phyloP scores from a whole-genome alignment of 2,329 filamentous ascomycete species.

The Aspergillus eucalypticola region DNA sequence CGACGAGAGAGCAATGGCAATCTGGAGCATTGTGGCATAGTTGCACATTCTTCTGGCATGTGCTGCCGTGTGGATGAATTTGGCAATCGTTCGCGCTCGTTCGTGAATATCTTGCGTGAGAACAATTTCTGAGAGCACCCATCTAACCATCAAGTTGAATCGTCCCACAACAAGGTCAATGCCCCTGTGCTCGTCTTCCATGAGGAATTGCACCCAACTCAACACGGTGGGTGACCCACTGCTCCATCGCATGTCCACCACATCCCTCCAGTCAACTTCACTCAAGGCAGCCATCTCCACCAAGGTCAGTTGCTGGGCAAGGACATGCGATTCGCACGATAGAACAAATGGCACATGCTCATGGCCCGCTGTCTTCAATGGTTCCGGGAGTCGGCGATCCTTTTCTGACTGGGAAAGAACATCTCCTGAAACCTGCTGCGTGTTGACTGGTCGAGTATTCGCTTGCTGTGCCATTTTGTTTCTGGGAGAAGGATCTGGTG shows the following conservation, averaged over 20 bases:
- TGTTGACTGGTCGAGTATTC: slow-evolving; percentile 23
- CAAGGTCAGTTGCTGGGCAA: slow-evolving; percentile 65
- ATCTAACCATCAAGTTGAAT: slow-evolving; percentile 68
- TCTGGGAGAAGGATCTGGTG: slow-evolving; percentile 46
- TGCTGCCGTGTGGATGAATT: slow-evolving; percentile 64
- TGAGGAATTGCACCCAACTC: slow-evolving; percentile 65
- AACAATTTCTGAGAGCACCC: slow-evolving; percentile 63
- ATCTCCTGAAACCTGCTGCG: slow-evolving; percentile 35
- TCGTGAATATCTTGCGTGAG: slow-evolving; percentile 60
- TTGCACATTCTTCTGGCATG: slow-evolving; percentile 61
- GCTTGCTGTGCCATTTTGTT: slow-evolving; percentile 21
- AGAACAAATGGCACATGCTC: slow-evolving; percentile 63
- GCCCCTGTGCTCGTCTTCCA: slow-evolving; percentile 55
- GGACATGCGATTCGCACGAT: slow-evolving; percentile 60
- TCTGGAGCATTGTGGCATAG: slow-evolving; percentile 67
- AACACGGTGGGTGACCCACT: slow-evolving; percentile 53
- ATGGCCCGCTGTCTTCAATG: slow-evolving; percentile 18
- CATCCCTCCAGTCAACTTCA: slow-evolving; percentile 67
- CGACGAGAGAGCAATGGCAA: slow-evolving; percentile 63
- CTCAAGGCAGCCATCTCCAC: slow-evolving; percentile 66
- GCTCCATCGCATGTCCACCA: slow-evolving; percentile 65
- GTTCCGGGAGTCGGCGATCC: slow-evolving; percentile 18
- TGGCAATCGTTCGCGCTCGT: slow-evolving; percentile 60
- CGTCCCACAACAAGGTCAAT: slow-evolving; percentile 66
- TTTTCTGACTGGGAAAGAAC: slow-evolving; percentile 37